Percentiles rank a stretch among this genome's conserved stretches.
Evolutionary conservation across 2,329 filamentous ascomycete genomes (phyloP).

Genomic region (Magnaporthiopsis rhizophila): DNA sequence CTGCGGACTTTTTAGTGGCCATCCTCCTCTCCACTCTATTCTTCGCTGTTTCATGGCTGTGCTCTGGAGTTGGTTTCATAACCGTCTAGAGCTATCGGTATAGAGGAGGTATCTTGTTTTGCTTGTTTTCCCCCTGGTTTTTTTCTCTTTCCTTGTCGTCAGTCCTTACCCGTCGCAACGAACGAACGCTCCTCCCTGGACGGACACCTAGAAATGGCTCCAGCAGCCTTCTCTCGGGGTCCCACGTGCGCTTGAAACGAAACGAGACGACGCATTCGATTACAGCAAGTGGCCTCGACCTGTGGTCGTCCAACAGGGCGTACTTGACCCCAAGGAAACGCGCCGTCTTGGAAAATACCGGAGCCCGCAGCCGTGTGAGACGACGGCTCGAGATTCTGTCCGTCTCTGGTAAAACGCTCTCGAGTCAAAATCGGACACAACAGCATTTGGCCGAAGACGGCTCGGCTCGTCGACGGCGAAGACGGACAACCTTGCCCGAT

Average conservation of each 20-base stretch:
- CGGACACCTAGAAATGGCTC: not conserved
- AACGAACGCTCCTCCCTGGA: not conserved
- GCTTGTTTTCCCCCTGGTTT: not conserved
- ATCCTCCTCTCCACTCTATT: not conserved
- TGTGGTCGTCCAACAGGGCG: not conserved
- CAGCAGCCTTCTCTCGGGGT: not conserved
- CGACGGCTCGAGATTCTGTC: not conserved
- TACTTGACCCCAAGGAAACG: not conserved
- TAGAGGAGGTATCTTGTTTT: not conserved
- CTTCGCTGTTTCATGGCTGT: not conserved
- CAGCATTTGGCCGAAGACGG: not conserved
- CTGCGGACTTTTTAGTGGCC: not conserved
- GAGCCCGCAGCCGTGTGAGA: not conserved
- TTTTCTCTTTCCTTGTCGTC: not conserved
- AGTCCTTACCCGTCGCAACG: not conserved
- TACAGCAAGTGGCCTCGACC: not conserved
- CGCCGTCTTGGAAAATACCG: not conserved
- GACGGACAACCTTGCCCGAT: not conserved
- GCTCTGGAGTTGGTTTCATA: conserved; percentile 4
- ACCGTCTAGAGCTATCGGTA: not conserved
- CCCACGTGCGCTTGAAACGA: not conserved
- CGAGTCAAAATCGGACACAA: not conserved
- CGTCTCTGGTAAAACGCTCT: not conserved
- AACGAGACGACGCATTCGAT: not conserved
- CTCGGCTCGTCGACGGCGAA: not conserved